Percentiles rank a stretch among this genome's conserved stretches.
phyloP scores from a whole-genome alignment of 2,329 filamentous ascomycete species.

The Fusarium torulosum region DNA sequence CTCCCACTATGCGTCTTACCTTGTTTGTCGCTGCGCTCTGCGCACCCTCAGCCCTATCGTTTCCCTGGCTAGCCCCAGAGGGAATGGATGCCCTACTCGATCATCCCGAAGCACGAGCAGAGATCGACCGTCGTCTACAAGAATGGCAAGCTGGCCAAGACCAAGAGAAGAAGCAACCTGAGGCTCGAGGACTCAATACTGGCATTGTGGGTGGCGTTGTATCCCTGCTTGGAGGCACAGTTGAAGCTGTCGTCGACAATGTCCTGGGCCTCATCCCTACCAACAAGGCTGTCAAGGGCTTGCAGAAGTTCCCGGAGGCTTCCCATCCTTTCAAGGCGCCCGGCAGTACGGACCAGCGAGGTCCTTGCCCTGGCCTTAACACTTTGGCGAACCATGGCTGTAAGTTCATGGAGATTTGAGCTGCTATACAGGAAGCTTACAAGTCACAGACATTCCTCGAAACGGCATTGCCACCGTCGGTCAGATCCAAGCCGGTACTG shows the following conservation, averaged over 20 bases:
- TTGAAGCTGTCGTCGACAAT: slow-evolving; percentile 26
- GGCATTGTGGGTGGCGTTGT: slow-evolving; percentile 11
- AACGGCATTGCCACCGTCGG: slow-evolving; percentile 28
- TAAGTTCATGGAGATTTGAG: background rate
- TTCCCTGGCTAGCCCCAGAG: slow-evolving; percentile 23
- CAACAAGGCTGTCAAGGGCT: slow-evolving; percentile 26
- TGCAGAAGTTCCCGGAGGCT: slow-evolving; percentile 29
- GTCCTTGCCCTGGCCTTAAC: slow-evolving; percentile 27
- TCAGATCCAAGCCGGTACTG: slow-evolving; percentile 27
- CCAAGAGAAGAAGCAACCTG: background rate
- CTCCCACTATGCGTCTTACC: slow-evolving; percentile 6
- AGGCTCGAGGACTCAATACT: slow-evolving; percentile 13
- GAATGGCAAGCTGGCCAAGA: background rate
- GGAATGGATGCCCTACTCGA: slow-evolving; percentile 26
- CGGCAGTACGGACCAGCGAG: slow-evolving; percentile 22
- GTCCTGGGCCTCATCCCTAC: slow-evolving; percentile 26
- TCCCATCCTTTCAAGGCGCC: slow-evolving; percentile 22
- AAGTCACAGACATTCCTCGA: slow-evolving; percentile 14
- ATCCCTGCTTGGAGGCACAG: slow-evolving; percentile 21
- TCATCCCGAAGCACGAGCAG: slow-evolving; percentile 24
- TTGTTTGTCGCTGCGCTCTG: slow-evolving; percentile 17
- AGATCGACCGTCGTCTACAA: slow-evolving; percentile 28
- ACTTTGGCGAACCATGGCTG: slow-evolving; percentile 31
- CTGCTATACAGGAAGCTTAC: background rate
- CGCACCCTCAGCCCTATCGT: slow-evolving; percentile 17